Percentiles rank a stretch among this genome's conserved stretches.
Conservation (phyloP, 164 flowering plant genomes). For the Chloranthus sessilifolius region DNA sequence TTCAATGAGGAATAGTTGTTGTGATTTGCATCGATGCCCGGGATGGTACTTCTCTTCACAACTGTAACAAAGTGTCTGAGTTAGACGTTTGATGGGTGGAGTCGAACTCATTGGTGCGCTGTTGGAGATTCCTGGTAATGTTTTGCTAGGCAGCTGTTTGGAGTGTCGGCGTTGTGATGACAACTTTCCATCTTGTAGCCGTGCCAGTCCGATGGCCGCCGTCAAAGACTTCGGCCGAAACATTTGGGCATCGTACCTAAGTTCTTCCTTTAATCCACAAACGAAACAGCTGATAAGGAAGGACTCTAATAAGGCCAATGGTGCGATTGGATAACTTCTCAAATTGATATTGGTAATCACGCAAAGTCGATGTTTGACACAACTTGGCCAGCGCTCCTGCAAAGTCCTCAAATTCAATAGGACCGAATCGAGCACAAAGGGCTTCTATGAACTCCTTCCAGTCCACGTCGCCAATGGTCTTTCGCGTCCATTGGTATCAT, state of each 20-base stretch:
- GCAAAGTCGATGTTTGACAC: not conserved
- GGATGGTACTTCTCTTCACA: not conserved
- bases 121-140: no score
- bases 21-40: not conserved
- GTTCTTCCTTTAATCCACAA: not conserved
- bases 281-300: not conserved
- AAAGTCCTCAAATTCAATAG: not conserved
- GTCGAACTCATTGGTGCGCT: not conserved
- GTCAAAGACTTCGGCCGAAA: not conserved
- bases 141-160: not conserved
- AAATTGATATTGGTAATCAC: not conserved
- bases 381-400: not conserved
- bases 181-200: not conserved
- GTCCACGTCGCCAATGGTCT: not conserved
- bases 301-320: not conserved
- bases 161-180: not conserved
- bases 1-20: not conserved
- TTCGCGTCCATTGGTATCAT: slow-evolving; percentile 2
- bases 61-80: not conserved
- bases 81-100: not conserved
- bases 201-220: not conserved
- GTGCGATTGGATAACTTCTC: not conserved
- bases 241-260: not conserved
- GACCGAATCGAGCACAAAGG: not conserved
- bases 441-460: not conserved